Base-by-base conservation (phyloP, 495 filamentous ascomycete species). In the Chaetomium cochliodes region DNA sequence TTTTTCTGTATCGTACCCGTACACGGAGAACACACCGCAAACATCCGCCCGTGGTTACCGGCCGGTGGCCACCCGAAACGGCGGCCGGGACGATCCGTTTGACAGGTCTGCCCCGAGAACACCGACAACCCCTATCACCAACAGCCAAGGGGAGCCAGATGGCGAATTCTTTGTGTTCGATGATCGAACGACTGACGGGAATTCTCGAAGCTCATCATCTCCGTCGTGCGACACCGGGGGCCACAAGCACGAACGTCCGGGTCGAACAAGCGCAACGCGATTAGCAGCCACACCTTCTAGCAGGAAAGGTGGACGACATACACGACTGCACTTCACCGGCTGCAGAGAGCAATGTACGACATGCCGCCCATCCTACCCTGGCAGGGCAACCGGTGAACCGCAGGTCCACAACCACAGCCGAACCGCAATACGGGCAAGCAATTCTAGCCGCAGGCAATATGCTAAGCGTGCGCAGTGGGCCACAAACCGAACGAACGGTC, bases 331-430 rank as follows among this genome's bases (percentile, higher is more conserved):
- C 41, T 42, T 63, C 61, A 63, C 61, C 61, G 61, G 61, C 61
- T 63, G 61, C 61, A 63, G 51, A 33, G 5, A 8, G 39, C 51
- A 63, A 49, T 49, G 61, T 50, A 63, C 61, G 51, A 26, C 61
- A 55, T 47, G 59, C 47, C 47, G 30, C 44, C 44, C 59, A 61
- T 53, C 7, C 18, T 28, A 56, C 52, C 41, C 11, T 39, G 41
- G 18, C 39, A 42, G n/a, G 23, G 39, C 61, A 56, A 56, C 61
- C 61, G 61, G 61, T 63, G 61, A 63, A n/a, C 41, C 41, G 11
- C 33, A 37, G 33, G 9, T 37, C 33, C 33, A 37, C 33, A 7
- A 37, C 33, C 6, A 30, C 59, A 62, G 59, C 47, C 49, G 20
- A 46, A 7, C 0, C 37, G 49, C 33, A 55, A 55, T 61, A 37